phyloP scores from a whole-genome alignment of 75 land plant genomes.

The Pseudotsuga menziesii region DNA sequence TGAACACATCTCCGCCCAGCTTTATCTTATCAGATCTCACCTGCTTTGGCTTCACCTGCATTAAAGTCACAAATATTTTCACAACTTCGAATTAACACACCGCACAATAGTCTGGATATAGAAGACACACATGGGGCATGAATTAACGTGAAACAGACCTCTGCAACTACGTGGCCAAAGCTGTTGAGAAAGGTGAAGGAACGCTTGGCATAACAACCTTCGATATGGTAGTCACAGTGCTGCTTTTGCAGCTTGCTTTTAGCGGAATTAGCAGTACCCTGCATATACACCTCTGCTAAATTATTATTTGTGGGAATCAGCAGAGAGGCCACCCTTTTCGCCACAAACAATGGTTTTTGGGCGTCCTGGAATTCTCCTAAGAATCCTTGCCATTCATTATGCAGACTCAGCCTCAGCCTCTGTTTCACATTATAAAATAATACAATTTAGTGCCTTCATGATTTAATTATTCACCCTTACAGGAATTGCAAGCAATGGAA shows the following conservation, averaged over 20 bases:
- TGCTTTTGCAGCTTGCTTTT: background rate
- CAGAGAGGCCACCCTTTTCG: background rate
- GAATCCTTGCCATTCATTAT: constrained; percentile 2
- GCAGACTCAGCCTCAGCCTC: background rate
- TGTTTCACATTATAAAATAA: background rate
- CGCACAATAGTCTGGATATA: background rate
- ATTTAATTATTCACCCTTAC: background rate
- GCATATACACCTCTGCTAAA: background rate
- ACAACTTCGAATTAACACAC: background rate
- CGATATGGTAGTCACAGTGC: background rate
- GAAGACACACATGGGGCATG: background rate
- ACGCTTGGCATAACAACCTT: background rate
- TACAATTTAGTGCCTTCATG: too few species aligned
- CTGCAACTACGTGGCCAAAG: background rate
- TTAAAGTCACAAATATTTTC: background rate
- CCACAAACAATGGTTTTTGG: background rate
- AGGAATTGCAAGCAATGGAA: background rate
- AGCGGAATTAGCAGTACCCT: too few species aligned
- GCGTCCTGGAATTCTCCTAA: background rate
- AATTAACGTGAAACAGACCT: background rate
- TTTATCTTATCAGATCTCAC: background rate
- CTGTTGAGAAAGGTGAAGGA: background rate
- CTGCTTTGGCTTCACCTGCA: background rate
- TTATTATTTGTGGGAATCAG: background rate
- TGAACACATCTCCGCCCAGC: background rate